Evolutionary conservation across 495 filamentous ascomycete genomes (phyloP).

Genomic region (Xylaria grammica): DNA sequence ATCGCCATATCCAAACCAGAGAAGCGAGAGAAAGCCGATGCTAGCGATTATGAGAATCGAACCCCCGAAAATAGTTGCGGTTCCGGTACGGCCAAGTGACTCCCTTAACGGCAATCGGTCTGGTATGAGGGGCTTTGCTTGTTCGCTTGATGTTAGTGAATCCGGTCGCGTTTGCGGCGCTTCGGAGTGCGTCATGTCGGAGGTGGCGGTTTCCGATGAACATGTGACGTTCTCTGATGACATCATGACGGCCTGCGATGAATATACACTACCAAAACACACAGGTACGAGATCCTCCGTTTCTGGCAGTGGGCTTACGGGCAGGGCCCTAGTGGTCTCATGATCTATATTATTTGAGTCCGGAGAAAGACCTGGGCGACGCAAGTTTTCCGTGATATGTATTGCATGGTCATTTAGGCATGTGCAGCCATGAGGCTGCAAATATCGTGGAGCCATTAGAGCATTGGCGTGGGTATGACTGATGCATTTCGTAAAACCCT

Average conservation of each 20-base stretch:
- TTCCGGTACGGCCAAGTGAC: slow-evolving; percentile 5
- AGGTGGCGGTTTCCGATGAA: neutral
- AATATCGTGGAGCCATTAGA: too few species aligned
- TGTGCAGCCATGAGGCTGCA: too few species aligned
- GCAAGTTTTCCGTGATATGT: too few species aligned
- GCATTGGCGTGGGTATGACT: too few species aligned
- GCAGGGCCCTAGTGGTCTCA: too few species aligned
- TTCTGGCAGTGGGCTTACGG: neutral
- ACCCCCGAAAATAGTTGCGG: neutral
- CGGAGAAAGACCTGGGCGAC: too few species aligned
- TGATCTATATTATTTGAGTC: too few species aligned
- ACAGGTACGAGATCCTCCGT: too few species aligned
- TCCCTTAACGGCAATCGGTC: slow-evolving; percentile 7
- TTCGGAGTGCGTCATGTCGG: neutral
- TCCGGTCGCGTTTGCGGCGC: too few species aligned
- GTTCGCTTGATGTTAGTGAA: neutral
- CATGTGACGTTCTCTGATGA: neutral
- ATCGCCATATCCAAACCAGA: slow-evolving; percentile 12
- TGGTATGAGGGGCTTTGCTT: neutral
- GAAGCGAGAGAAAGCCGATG: slow-evolving; percentile 21
- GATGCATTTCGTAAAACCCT: too few species aligned
- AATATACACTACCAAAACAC: neutral
- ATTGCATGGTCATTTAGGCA: too few species aligned
- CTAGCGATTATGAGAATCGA: slow-evolving; percentile 26
- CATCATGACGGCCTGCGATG: neutral